Conservation (phyloP, 2,329 filamentous ascomycete genomes). For the Cladosporium cucumerinum region DNA sequence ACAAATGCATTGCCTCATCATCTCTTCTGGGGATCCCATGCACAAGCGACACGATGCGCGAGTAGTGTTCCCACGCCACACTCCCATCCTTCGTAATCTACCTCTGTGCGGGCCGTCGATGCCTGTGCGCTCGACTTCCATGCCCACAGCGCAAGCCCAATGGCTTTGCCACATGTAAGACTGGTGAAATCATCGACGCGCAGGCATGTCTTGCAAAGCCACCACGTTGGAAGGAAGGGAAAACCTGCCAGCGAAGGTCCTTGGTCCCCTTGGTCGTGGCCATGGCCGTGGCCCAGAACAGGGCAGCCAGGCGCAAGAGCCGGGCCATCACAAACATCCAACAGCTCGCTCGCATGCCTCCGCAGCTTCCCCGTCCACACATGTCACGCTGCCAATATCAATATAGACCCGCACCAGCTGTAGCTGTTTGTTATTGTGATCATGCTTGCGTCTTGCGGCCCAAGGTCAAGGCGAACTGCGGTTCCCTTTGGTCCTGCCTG, state of each 20-base stretch:
- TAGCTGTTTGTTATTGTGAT: constrained; percentile 7
- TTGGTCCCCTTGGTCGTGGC: background rate
- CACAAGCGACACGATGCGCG: background rate
- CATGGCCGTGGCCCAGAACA: background rate
- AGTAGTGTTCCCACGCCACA: background rate
- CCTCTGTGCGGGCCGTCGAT: background rate
- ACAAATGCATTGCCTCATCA: constrained; percentile 10
- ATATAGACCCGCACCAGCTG: constrained; percentile 15
- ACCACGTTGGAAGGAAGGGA: constrained; percentile 13
- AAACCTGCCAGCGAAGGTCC: background rate
- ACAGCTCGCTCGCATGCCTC: constrained; percentile 6
- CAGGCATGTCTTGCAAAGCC: constrained; percentile 14
- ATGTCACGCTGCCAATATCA: background rate
- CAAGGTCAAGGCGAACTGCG: constrained; percentile 5
- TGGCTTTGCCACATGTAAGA: constrained; percentile 6
- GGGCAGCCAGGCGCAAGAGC: background rate
- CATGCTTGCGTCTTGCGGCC: constrained; percentile 9
- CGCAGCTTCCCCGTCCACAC: background rate
- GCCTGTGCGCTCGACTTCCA: constrained; percentile 9
- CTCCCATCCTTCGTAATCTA: constrained; percentile 5
- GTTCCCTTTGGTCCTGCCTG: background rate
- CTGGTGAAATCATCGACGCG: constrained; percentile 14
- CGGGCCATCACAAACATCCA: constrained; percentile 7
- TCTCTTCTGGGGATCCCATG: background rate
- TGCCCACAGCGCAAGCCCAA: background rate